Evolutionary conservation across 352 stramenopile species (phyloP).

Genomic region (Phytophthora cajani): DNA sequence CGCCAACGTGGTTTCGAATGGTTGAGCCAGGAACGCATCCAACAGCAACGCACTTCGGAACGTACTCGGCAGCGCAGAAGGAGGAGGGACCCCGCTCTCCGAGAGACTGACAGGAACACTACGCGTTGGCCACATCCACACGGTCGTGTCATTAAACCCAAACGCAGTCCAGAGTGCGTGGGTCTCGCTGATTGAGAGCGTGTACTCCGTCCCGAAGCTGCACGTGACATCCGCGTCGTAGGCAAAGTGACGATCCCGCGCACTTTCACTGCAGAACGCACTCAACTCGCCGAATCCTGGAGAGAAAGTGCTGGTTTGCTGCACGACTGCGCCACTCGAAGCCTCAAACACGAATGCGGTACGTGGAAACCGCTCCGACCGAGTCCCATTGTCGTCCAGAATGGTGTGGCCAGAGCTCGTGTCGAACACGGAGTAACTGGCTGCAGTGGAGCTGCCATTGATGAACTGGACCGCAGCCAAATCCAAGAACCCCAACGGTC

Average conservation of each 20-base stretch:
- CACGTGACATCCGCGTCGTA: constrained; percentile 39
- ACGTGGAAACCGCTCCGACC: constrained; percentile 48
- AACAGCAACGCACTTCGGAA: constrained; percentile 49
- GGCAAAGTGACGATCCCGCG: constrained; percentile 33
- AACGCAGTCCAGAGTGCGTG: constrained; percentile 35
- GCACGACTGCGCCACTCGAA: not conserved
- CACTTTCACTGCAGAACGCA: constrained; percentile 51
- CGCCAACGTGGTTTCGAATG: constrained; percentile 35
- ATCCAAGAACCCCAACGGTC: constrained; percentile 27
- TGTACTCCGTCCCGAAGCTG: constrained; percentile 36
- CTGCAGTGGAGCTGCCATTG: constrained; percentile 41
- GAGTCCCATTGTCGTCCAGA: constrained; percentile 37
- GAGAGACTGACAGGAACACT: constrained; percentile 5
- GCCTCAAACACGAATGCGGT: constrained; percentile 40
- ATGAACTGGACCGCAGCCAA: constrained; percentile 57
- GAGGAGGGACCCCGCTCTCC: constrained; percentile 13
- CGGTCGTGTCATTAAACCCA: constrained; percentile 29
- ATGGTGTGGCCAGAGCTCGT: constrained; percentile 10
- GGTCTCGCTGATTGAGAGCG: constrained; percentile 26
- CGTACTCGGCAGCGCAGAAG: constrained; percentile 19
- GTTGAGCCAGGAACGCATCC: constrained; percentile 59
- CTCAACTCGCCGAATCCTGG: constrained; percentile 52
- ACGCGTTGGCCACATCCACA: constrained; percentile 34
- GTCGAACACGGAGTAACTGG: constrained; percentile 33
- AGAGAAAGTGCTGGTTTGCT: constrained; percentile 20